phyloP scores from a whole-genome alignment of 2,329 filamentous ascomycete species.

The Trichoderma afroharzianum region DNA sequence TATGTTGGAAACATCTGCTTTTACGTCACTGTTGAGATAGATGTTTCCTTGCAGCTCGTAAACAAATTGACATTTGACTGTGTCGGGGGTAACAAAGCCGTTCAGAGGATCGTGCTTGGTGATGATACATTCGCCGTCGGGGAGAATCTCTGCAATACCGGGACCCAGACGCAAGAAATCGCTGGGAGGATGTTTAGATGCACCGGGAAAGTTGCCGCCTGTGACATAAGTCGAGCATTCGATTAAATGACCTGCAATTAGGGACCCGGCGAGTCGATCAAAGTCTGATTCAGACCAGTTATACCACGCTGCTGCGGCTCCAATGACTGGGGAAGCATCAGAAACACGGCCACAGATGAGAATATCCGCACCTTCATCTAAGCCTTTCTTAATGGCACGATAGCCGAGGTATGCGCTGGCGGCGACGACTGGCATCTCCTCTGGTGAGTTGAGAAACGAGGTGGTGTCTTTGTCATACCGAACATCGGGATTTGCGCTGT shows the following conservation, averaged over 20 bases:
- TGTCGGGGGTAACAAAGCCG: slow-evolving; percentile 36
- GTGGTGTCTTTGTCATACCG: slow-evolving; percentile 19
- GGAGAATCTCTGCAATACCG: slow-evolving; percentile 47
- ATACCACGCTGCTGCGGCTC: slow-evolving; percentile 51
- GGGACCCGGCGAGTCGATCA: slow-evolving; percentile 43
- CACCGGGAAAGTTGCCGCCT: slow-evolving; percentile 49
- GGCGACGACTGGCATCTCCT: slow-evolving; percentile 23
- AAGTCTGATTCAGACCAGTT: slow-evolving; percentile 43
- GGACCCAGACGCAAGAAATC: slow-evolving; percentile 38
- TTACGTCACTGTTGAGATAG: slow-evolving; percentile 48
- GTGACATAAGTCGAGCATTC: slow-evolving; percentile 50
- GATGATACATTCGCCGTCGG: slow-evolving; percentile 43
- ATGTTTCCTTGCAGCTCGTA: slow-evolving; percentile 47
- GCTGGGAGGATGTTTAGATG: slow-evolving; percentile 24
- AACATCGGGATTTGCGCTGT: slow-evolving; percentile 21
- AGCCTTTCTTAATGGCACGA: slow-evolving; percentile 37
- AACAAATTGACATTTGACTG: slow-evolving; percentile 44
- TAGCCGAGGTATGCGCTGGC: slow-evolving; percentile 51
- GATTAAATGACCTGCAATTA: slow-evolving; percentile 48
- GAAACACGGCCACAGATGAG: slow-evolving; percentile 42
- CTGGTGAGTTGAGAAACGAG: slow-evolving; percentile 20
- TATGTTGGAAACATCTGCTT: slow-evolving; percentile 38
- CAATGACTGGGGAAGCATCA: slow-evolving; percentile 47
- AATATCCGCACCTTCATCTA: slow-evolving; percentile 39
- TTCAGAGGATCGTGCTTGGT: slow-evolving; percentile 45